Conservation (phyloP, 495 filamentous ascomycete species). For the Sporormia fimetaria region DNA sequence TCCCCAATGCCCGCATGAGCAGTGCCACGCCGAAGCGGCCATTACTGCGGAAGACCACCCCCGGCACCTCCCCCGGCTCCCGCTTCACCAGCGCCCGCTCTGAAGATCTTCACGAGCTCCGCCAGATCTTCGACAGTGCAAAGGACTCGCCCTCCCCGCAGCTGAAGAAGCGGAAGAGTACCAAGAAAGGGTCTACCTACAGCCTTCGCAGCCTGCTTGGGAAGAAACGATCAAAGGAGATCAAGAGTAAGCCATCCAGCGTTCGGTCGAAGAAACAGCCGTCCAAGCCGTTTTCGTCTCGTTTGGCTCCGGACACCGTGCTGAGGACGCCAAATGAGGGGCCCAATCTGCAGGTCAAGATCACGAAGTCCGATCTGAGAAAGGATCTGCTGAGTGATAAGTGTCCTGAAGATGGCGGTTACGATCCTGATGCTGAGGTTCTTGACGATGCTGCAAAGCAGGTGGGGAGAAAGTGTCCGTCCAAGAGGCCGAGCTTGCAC, state of each 20-base stretch:
- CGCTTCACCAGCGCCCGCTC: slow-evolving; percentile 21
- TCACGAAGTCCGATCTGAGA: slow-evolving; percentile 18
- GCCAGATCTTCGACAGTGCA: slow-evolving; percentile 23
- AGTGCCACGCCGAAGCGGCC: slow-evolving; percentile 15
- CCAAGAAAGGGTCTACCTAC: neutral
- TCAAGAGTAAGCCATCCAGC: slow-evolving; percentile 21
- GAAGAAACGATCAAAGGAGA: no score
- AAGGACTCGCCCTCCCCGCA: no score
- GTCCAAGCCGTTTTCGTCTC: neutral
- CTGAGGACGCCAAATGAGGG: slow-evolving; percentile 10
- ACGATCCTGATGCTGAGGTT: slow-evolving; percentile 24
- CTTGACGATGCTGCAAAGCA: slow-evolving; percentile 20
- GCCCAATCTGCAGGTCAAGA: slow-evolving; percentile 18
- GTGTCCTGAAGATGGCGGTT: slow-evolving; percentile 20
- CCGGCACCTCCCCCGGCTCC: slow-evolving; percentile 6
- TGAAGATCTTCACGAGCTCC: slow-evolving; percentile 20
- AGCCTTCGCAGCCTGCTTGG: slow-evolving; percentile 14
- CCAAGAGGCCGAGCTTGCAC: slow-evolving; percentile 21
- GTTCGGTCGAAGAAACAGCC: slow-evolving; percentile 5
- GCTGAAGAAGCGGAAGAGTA: neutral
- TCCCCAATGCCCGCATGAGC: slow-evolving; percentile 21
- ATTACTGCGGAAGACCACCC: slow-evolving; percentile 3
- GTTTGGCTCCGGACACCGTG: slow-evolving; percentile 9
- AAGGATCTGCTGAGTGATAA: slow-evolving; percentile 25
- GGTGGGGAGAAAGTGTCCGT: slow-evolving; percentile 11